These are phyloP conservation scores for Gossypium raimondii DNA, from an alignment of 345 rosid species.

Conservation along the genomic window DNA sequence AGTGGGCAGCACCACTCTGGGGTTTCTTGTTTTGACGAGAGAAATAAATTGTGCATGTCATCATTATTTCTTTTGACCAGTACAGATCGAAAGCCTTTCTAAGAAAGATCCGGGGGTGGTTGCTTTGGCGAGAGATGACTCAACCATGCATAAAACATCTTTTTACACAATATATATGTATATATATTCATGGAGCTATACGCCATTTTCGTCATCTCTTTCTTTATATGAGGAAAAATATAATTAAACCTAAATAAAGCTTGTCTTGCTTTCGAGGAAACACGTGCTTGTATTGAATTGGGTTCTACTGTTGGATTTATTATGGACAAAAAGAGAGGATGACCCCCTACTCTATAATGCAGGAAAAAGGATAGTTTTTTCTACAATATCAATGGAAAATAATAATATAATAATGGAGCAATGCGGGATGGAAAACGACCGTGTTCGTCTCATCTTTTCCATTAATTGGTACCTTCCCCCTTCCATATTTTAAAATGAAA, in stretches of 20 bases:
- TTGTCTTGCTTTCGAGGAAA: background rate
- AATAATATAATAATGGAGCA: background rate
- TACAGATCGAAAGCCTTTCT: background rate
- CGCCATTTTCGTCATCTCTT: background rate
- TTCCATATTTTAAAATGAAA: background rate
- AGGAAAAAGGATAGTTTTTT: background rate
- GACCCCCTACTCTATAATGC: background rate
- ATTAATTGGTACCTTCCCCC: conserved; percentile 3
- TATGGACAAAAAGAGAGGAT: background rate
- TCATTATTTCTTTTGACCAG: conserved; percentile 15
- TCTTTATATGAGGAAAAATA: background rate
- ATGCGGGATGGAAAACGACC: background rate
- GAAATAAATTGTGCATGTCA: conserved; percentile 22
- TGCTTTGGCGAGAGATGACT: background rate
- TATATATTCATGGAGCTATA: background rate
- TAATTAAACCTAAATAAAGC: background rate
- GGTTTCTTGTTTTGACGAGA: conserved; percentile 29
- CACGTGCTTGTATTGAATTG: background rate
- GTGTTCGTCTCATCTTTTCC: background rate
- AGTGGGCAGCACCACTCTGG: conserved; percentile 59
- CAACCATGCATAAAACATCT: background rate
- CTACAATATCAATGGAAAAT: background rate
- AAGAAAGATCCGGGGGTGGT: background rate
- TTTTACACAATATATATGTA: background rate
- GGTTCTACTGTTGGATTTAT: background rate